These are phyloP conservation scores for Cnidoscolus chayamansa DNA, from an alignment of 441 rosid species.

Conservation along the genomic window DNA sequence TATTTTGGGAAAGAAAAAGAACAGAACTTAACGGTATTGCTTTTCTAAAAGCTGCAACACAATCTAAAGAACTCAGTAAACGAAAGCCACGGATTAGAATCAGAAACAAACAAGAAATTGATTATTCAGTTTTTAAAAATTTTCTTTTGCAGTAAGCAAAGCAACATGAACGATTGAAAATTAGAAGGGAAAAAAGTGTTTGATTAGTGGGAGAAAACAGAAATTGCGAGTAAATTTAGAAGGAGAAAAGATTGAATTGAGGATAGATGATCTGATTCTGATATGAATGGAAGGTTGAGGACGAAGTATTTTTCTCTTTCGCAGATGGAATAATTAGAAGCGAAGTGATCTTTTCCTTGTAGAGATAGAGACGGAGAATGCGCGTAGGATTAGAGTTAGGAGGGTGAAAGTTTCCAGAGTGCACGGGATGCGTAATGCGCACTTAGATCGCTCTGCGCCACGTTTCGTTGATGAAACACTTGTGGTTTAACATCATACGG, in stretches of 20 bases:
- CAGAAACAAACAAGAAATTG: neutral
- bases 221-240: neutral
- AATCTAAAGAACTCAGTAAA: neutral
- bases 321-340: neutral
- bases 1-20: neutral
- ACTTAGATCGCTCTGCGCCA: neutral
- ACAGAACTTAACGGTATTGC: neutral
- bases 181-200: neutral
- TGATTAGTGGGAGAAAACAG: neutral
- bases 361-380: neutral
- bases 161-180: neutral
- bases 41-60: neutral
- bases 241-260: neutral
- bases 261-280: neutral
- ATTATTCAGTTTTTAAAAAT: neutral
- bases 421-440: neutral
- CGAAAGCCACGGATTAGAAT: neutral
- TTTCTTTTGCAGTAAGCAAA: neutral
- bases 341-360: neutral
- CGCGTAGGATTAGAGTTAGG: neutral
- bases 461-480: neutral
- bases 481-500: neutral
- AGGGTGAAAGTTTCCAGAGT: neutral
- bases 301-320: no score
- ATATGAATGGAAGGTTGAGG: no score